phyloP scores from a whole-genome alignment of 2,329 filamentous ascomycete genomes.

The Podosphaera fusca region DNA sequence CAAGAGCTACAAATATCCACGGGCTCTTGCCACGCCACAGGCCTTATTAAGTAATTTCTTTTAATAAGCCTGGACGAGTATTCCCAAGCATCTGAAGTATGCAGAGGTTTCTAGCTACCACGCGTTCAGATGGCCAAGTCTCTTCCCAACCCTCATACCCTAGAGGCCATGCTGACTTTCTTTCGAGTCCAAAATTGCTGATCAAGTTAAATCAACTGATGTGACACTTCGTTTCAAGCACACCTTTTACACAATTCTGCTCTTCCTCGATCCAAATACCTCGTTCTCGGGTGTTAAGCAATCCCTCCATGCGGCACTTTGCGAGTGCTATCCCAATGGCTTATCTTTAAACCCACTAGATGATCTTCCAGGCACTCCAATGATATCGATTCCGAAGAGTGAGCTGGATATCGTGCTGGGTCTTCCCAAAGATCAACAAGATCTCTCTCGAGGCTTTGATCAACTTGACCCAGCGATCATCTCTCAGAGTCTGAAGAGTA shows the following conservation, averaged over 20 bases:
- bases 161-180: too few species aligned
- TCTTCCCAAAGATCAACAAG: conserved; percentile 22
- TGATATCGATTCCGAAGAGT: conserved; percentile 16
- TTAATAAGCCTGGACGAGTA: too few species aligned
- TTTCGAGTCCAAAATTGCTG: not conserved
- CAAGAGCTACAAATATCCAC: too few species aligned
- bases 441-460: conserved; percentile 26
- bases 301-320: conserved; percentile 33
- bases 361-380: conserved; percentile 3
- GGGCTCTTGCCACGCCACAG: too few species aligned
- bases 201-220: conserved; percentile 22
- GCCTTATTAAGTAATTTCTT: too few species aligned
- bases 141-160: too few species aligned
- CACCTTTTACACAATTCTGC: conserved; percentile 44
- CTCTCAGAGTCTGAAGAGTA: conserved; percentile 15
- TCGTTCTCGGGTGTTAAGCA: conserved; percentile 32
- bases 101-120: too few species aligned
- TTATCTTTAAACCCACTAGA: conserved; percentile 18
- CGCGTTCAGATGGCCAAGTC: too few species aligned
- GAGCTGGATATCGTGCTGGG: conserved; percentile 23
- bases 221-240: conserved; percentile 51
- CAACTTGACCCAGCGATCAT: conserved; percentile 17
- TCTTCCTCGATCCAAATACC: conserved; percentile 36
- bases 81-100: too few species aligned
- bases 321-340: conserved; percentile 31